Evolutionary conservation across 257 asterid species (phyloP).

Genomic region (Handroanthus guayacan): DNA sequence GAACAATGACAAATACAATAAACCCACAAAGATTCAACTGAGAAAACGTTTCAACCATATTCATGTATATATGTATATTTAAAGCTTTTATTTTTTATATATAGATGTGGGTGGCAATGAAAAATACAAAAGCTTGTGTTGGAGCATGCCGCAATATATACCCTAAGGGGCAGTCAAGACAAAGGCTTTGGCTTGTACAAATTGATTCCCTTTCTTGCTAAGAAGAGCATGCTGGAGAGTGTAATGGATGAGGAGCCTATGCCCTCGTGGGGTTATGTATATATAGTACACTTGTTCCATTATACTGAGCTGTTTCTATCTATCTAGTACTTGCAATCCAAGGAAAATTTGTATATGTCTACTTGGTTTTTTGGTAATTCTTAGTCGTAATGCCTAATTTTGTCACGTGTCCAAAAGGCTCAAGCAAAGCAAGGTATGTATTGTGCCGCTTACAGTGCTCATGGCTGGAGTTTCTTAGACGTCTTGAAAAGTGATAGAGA

Average conservation of each 20-base stretch:
- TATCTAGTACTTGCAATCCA: constrained; percentile 41
- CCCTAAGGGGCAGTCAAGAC: constrained; percentile 49
- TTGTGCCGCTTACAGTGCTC: no score
- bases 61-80: no score
- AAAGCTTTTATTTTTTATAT: no score
- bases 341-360: background rate
- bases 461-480: no score
- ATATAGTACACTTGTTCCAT: constrained; percentile 41
- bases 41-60: no score
- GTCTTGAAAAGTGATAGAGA: no score
- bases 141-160: constrained; percentile 35
- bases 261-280: constrained; percentile 36
- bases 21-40: constrained; percentile 10
- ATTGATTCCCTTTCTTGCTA: constrained; percentile 44
- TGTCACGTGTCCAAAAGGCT: no score
- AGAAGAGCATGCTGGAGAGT: constrained; percentile 44
- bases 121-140: background rate
- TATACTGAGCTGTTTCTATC: constrained; percentile 56
- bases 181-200: constrained; percentile 46
- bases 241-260: constrained; percentile 38
- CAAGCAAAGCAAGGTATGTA: no score
- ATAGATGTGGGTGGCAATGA: no score
- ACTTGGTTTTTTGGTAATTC: background rate
- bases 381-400: no score
- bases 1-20: constrained; percentile 33